Conservation (phyloP, 805 yeast species). For the Priceomyces haplophilus region DNA sequence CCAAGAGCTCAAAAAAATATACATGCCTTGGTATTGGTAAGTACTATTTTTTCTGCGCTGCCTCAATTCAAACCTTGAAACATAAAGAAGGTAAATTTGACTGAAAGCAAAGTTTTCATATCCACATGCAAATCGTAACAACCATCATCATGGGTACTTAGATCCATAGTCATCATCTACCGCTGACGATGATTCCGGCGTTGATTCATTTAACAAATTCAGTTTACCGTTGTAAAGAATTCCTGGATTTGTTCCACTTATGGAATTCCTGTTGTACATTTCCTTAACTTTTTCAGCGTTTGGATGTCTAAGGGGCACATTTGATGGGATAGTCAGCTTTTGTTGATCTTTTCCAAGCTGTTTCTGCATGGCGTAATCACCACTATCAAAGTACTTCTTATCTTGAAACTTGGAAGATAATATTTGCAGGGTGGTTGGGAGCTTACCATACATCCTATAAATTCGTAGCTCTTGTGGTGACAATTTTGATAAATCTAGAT, state of each 20-base stretch:
- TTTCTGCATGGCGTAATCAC: constrained; percentile 83
- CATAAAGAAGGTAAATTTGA: too few species aligned
- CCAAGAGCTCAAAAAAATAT: too few species aligned
- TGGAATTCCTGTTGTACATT: constrained; percentile 54
- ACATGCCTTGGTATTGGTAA: too few species aligned
- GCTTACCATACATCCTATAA: constrained; percentile 76
- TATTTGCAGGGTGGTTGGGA: constrained; percentile 78
- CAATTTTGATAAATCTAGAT: constrained; percentile 53
- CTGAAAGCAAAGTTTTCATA: too few species aligned
- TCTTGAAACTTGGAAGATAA: constrained; percentile 76
- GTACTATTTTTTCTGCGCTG: too few species aligned
- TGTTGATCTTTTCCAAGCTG: constrained; percentile 32
- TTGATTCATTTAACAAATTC: constrained; percentile 52
- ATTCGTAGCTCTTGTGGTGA: constrained; percentile 78
- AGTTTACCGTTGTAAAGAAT: constrained; percentile 49
- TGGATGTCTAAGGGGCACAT: constrained; percentile 45
- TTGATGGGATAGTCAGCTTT: constrained; percentile 28
- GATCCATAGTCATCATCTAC: not conserved
- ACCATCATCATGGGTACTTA: not conserved
- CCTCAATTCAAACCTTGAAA: too few species aligned
- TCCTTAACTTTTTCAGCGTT: constrained; percentile 59
- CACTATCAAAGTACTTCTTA: constrained; percentile 89
- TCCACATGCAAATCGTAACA: not conserved
- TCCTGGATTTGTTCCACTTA: constrained; percentile 47
- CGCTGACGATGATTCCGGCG: constrained; percentile 17